Evolutionary conservation across 2,329 filamentous ascomycete species (phyloP).

Genomic region (Macrophomina phaseolina): DNA sequence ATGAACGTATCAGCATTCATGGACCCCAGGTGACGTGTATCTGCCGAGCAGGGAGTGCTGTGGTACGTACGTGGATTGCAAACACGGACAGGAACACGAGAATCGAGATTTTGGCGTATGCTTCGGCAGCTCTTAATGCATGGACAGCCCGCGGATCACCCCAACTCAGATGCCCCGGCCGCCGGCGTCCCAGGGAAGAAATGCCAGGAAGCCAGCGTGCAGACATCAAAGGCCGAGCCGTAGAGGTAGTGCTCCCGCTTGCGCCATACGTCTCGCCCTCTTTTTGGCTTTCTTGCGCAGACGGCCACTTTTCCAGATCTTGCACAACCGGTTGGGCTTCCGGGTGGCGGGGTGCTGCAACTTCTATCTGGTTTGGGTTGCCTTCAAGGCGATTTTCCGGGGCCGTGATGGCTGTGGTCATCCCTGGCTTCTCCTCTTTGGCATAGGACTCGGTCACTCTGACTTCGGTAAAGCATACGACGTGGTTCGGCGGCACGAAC

Average conservation of each 20-base stretch:
- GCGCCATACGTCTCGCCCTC: not conserved
- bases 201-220: not conserved
- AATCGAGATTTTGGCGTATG: not conserved
- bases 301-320: not conserved
- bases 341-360: not conserved
- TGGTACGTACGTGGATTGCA: not conserved
- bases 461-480: not conserved
- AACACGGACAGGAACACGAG: not conserved
- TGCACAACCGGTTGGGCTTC: not conserved
- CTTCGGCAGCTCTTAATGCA: not conserved
- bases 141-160: not conserved
- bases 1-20: no score
- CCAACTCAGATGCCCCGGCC: not conserved
- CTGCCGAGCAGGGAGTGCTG: not conserved
- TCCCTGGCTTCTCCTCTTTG: not conserved
- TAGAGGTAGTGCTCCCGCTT: not conserved
- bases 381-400: not conserved
- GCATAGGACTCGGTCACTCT: not conserved
- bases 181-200: not conserved
- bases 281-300: not conserved
- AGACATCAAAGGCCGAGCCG: not conserved
- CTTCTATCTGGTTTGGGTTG: not conserved
- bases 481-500: not conserved
- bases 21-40: not conserved
- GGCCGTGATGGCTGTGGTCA: not conserved